phyloP scores from a whole-genome alignment of 1,284 basidiomycete genomes.

The Microstroma glucosiphilum region DNA sequence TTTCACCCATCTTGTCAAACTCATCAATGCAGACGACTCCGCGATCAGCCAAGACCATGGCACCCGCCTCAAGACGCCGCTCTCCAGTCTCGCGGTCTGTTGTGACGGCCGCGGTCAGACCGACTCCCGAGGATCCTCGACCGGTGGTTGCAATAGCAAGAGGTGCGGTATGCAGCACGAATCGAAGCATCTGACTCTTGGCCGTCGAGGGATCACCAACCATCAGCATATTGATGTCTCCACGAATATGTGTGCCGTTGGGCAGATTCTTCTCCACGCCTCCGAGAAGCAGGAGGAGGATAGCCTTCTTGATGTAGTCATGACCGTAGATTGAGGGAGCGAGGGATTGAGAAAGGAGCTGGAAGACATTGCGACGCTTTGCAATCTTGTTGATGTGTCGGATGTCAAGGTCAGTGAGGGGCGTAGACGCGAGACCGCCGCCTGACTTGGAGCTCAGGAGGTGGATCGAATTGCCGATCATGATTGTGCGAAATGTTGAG shows the following conservation, averaged over 20 bases:
- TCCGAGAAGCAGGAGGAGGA: conserved; percentile 84
- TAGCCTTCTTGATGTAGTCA: conserved; percentile 89
- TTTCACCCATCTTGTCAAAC: conserved; percentile 99
- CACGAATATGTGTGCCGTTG: conserved; percentile 97
- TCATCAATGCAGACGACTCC: conserved; percentile 99
- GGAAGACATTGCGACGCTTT: conserved; percentile 74
- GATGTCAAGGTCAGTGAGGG: conserved; percentile 88
- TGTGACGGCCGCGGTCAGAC: conserved; percentile 98
- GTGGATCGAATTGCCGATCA: conserved; percentile 92
- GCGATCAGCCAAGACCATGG: conserved; percentile 99
- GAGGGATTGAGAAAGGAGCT: conserved; percentile 83
- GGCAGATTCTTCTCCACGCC: conserved; percentile 96
- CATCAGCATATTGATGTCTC: conserved; percentile 99
- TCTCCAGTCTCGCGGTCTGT: conserved; percentile 94
- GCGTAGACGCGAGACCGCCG: conserved; percentile 87
- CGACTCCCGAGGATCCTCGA: conserved; percentile 92
- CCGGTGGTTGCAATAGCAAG: conserved; percentile 97
- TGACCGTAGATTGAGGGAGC: conserved; percentile 97
- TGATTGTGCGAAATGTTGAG: conserved; percentile 72
- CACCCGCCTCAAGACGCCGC: conserved; percentile 89
- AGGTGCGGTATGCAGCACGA: conserved; percentile 91
- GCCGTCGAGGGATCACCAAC: conserved; percentile 97
- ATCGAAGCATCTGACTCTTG: conserved; percentile 92
- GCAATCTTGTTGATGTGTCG: conserved; percentile 91
- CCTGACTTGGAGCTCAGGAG: conserved; percentile 93